Percentiles rank a stretch among this genome's conserved stretches.
Evolutionary conservation across 257 asterid genomes (phyloP).

Genomic region (Nicotiana tabacum): DNA sequence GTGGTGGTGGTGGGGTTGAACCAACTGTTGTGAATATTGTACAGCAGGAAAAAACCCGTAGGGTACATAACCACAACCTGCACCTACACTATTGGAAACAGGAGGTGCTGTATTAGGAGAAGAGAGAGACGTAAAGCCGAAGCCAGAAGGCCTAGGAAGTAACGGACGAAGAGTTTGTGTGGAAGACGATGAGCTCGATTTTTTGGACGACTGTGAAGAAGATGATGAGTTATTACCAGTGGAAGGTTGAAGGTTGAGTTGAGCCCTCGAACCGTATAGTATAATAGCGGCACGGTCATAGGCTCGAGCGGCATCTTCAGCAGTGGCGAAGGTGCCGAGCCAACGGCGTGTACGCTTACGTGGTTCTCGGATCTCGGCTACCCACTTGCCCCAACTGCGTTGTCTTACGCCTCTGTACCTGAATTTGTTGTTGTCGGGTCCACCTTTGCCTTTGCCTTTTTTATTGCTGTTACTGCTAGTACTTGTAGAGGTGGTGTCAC

Average conservation of each 20-base stretch:
- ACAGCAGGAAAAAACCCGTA: slow-evolving; percentile 48
- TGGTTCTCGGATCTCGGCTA: slow-evolving; percentile 96
- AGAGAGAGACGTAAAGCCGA: slow-evolving; percentile 27
- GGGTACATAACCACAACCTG: slow-evolving; percentile 19
- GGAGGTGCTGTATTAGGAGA: slow-evolving; percentile 13
- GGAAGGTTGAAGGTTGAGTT: slow-evolving; percentile 68
- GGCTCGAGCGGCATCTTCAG: slow-evolving; percentile 98
- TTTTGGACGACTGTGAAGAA: slow-evolving; percentile 30
- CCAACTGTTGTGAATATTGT: slow-evolving; percentile 27
- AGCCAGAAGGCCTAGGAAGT: slow-evolving; percentile 75
- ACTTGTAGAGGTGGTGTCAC: not conserved
- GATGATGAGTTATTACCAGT: slow-evolving; percentile 8
- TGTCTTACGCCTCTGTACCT: slow-evolving; percentile 79
- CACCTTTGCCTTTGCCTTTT: slow-evolving; percentile 61
- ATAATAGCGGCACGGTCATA: slow-evolving; percentile 89
- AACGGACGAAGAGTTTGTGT: slow-evolving; percentile 72
- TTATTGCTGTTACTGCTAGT: not conserved
- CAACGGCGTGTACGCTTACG: slow-evolving; percentile 71
- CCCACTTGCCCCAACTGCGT: slow-evolving; percentile 99
- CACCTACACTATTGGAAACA: not conserved
- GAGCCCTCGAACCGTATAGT: slow-evolving; percentile 72
- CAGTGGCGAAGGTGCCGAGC: slow-evolving; percentile 88
- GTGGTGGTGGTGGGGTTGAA: slow-evolving; percentile 23
- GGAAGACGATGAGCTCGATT: slow-evolving; percentile 29
- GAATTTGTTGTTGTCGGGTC: slow-evolving; percentile 83